Evolutionary conservation across 2,329 filamentous ascomycete genomes (phyloP).

Genomic region (Xylaria sp.): DNA sequence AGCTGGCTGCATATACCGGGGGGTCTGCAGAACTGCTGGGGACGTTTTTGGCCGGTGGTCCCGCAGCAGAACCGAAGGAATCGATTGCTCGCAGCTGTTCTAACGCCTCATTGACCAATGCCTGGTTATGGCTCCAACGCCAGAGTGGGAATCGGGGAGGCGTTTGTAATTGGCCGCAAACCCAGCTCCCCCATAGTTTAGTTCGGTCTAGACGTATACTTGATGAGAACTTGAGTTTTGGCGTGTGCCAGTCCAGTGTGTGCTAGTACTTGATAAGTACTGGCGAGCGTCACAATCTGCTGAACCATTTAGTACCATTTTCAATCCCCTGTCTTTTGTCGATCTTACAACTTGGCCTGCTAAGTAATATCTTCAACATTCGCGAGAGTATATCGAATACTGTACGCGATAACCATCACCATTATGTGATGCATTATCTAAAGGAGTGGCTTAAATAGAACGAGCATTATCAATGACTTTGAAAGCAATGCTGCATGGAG

Average conservation of each 20-base stretch:
- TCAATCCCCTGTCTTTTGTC: conserved; percentile 9
- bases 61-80: conserved; percentile 14
- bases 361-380: conserved; percentile 1
- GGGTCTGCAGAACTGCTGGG: background rate
- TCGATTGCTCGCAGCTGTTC: conserved; percentile 30
- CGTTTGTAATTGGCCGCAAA: conserved; percentile 29
- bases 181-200: background rate
- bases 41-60: conserved; percentile 21
- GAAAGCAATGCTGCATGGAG: background rate
- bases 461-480: background rate
- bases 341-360: conserved; percentile 22
- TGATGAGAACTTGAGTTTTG: conserved; percentile 9
- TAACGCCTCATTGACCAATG: conserved; percentile 29
- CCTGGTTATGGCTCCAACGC: conserved; percentile 17
- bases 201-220: conserved; percentile 13
- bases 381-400: background rate
- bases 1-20: conserved; percentile 20
- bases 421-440: background rate
- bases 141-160: conserved; percentile 12
- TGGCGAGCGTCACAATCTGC: conserved; percentile 32
- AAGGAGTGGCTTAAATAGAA: background rate
- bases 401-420: background rate
- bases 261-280: conserved; percentile 25
- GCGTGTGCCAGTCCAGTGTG: background rate
- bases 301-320: conserved; percentile 6